Base-by-base conservation (phyloP, 2,329 filamentous ascomycete species). In the Ophiostoma populinum region DNA sequence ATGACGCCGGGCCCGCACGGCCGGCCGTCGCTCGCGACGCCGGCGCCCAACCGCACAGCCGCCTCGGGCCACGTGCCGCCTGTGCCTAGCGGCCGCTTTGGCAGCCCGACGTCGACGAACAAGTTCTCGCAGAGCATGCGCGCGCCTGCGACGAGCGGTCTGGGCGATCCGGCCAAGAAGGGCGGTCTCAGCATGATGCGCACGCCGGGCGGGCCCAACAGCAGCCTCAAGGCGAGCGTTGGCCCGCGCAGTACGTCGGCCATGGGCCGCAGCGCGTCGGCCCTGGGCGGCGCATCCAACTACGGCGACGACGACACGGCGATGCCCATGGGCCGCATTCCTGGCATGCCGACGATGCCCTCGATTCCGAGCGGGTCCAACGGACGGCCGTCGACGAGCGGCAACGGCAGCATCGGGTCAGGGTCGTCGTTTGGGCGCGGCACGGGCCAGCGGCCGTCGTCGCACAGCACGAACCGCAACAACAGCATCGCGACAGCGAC, bases 51-150 rank as follows among this genome's bases (percentile, higher is more conserved):
- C 41, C 46, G 11, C 3, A 20, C 33, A 3, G 32, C 28, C 7
- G 15, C 15, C 7, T 13, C 24, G 2, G 16, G 17, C 64, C 71
- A 10, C n/a, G n/a, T n/a, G n/a, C n/a, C n/a, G n/a, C n/a, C n/a
- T n/a, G n/a, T n/a, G n/a, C n/a, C n/a, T n/a, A n/a, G n/a, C n/a
- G 59, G 75, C 20, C 63, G 75, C 41, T 75, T 70, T 53, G 70
- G 64, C 42, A 78, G 63, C 55, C 79, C 66, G 7, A 69, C 63
- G 2, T 67, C 72, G 3, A 65, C 72, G 3, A 65, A 62, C 43
- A 70, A 67, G 39, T 73, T 79, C 43, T 69, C 69, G 1, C 69
- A 75, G 45, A 78, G 72, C 46, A 65, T 76, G 20, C 63, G 72
- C 18, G 42, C 39, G 3, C 34, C 40, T 0, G 16, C 32, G 6